These are phyloP conservation scores for Penicillium hordei DNA, from an alignment of 2,329 filamentous ascomycete genomes.

Conservation along the genomic window DNA sequence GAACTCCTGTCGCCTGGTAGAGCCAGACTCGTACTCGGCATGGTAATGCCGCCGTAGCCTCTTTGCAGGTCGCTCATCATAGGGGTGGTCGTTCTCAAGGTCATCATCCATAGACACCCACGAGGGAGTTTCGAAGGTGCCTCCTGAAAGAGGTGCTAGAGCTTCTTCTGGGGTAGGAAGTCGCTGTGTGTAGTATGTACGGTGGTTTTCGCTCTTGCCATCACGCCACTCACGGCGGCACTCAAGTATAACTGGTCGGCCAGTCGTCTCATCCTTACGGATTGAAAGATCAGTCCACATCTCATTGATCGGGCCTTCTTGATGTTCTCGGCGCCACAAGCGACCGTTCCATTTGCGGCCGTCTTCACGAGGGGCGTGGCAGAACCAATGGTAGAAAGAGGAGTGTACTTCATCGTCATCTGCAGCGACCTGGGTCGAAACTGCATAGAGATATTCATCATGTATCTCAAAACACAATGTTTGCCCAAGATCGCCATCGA, in stretches of 20 bases:
- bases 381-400: constrained; percentile 67
- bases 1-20: constrained; percentile 37
- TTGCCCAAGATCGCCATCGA: constrained; percentile 57
- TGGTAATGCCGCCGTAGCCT: constrained; percentile 43
- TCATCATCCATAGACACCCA: constrained; percentile 6
- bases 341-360: constrained; percentile 44
- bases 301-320: constrained; percentile 71
- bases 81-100: constrained; percentile 24
- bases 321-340: constrained; percentile 66
- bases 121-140: background rate
- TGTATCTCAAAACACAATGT: constrained; percentile 72
- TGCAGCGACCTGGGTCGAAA: constrained; percentile 65
- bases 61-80: constrained; percentile 38
- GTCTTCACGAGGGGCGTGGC: constrained; percentile 56
- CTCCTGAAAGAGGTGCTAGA: constrained; percentile 6
- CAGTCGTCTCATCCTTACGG: constrained; percentile 59
- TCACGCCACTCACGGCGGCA: constrained; percentile 66
- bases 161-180: constrained; percentile 34
- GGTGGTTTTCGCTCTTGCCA: constrained; percentile 57
- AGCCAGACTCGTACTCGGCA: constrained; percentile 36
- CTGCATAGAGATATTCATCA: constrained; percentile 64
- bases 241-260: constrained; percentile 63
- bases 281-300: constrained; percentile 69
- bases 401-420: constrained; percentile 65
- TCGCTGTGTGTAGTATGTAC: constrained; percentile 63